Evolutionary conservation across 495 filamentous ascomycete genomes (phyloP).

Genomic region (Gamarada debralockiae): DNA sequence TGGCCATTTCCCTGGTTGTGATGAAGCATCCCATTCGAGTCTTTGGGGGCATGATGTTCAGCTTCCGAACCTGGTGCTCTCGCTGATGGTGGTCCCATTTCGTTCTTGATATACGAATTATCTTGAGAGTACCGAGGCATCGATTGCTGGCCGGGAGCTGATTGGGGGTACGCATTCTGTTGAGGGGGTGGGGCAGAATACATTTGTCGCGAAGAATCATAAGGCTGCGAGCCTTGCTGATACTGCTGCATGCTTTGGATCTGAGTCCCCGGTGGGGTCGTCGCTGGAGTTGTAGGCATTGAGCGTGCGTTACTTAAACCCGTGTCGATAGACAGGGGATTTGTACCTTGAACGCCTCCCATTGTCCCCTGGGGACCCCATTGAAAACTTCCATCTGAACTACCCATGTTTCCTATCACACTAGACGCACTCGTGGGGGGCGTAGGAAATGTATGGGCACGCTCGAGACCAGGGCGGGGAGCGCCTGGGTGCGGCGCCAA

Average conservation of each 20-base stretch:
- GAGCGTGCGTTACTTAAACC: constrained; percentile 76
- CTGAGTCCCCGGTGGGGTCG: constrained; percentile 78
- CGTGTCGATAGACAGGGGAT: constrained; percentile 83
- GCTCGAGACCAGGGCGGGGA: constrained; percentile 69
- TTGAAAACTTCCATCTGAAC: constrained; percentile 63
- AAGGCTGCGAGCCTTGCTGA: constrained; percentile 67
- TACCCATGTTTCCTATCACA: constrained; percentile 72
- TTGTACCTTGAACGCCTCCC: constrained; percentile 59
- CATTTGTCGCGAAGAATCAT: constrained; percentile 74
- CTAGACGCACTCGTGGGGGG: constrained; percentile 91
- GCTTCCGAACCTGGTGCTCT: constrained; percentile 51
- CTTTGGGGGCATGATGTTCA: constrained; percentile 67
- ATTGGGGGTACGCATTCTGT: constrained; percentile 66
- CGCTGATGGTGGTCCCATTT: constrained; percentile 85
- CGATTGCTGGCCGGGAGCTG: constrained; percentile 58
- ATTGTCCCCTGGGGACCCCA: constrained; percentile 62
- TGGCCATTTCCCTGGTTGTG: constrained; percentile 51
- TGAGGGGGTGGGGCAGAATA: constrained; percentile 72
- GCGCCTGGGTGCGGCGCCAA: constrained; percentile 67
- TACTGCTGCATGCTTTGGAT: constrained; percentile 72
- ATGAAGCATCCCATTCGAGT: constrained; percentile 56
- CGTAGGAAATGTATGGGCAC: constrained; percentile 88
- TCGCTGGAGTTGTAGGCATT: constrained; percentile 90
- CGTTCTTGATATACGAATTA: constrained; percentile 76
- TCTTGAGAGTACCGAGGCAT: constrained; percentile 65